phyloP scores from a whole-genome alignment of 2,329 filamentous ascomycete genomes.

The Sporothrix luriei region DNA sequence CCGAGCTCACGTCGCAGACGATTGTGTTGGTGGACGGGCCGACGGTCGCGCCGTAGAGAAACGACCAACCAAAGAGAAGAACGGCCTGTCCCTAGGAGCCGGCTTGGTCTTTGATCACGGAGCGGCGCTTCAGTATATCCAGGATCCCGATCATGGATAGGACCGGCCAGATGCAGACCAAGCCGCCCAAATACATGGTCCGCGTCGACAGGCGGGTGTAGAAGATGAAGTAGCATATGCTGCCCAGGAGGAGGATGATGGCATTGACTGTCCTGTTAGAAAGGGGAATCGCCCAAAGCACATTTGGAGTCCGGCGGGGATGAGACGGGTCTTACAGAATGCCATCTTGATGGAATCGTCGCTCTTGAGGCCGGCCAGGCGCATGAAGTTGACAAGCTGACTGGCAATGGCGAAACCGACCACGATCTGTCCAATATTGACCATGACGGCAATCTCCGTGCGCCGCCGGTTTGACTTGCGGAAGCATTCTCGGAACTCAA shows the following conservation, averaged over 20 bases:
- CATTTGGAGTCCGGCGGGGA: rapidly evolving
- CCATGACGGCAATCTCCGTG: slow-evolving; percentile 55
- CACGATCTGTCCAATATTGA: slow-evolving; percentile 40
- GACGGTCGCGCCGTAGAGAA: slow-evolving; percentile 35
- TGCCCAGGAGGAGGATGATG: slow-evolving; percentile 44
- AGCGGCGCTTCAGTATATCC: slow-evolving; percentile 44
- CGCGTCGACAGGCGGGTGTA: slow-evolving; percentile 49
- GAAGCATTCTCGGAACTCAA: slow-evolving; percentile 56
- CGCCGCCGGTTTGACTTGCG: slow-evolving; percentile 53
- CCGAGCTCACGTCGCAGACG: slow-evolving; percentile 35
- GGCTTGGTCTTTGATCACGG: slow-evolving; percentile 37
- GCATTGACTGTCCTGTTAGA: slow-evolving; percentile 33
- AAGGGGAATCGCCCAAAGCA: too few species aligned
- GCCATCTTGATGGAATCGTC: slow-evolving; percentile 47
- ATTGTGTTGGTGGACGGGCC: slow-evolving; percentile 36
- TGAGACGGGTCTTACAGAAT: slow-evolving; percentile 32
- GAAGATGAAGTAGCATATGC: slow-evolving; percentile 49
- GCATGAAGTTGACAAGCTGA: slow-evolving; percentile 39
- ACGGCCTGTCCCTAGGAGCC: slow-evolving; percentile 47
- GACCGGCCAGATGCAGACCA: slow-evolving; percentile 42
- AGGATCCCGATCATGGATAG: slow-evolving; percentile 51
- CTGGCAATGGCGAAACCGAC: slow-evolving; percentile 46
- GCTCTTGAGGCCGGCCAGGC: slow-evolving; percentile 44
- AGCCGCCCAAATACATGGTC: slow-evolving; percentile 46
- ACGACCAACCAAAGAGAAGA: slow-evolving; percentile 50